These are phyloP conservation scores for Athelia psychrophila DNA, from an alignment of 1,284 basidiomycete species.

Conservation along the genomic window DNA sequence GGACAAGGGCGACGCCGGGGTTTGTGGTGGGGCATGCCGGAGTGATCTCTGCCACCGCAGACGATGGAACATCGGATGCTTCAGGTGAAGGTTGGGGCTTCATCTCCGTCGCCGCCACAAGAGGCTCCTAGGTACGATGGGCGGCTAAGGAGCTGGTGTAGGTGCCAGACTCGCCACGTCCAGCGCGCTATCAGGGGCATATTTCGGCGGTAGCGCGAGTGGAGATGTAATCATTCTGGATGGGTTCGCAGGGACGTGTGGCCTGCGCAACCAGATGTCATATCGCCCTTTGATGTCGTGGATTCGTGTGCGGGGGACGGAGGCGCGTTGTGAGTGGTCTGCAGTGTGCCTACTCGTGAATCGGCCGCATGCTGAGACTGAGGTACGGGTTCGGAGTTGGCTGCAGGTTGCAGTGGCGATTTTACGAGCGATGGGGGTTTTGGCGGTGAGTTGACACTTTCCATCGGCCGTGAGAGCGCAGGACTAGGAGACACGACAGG, in stretches of 20 bases:
- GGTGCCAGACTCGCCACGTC: conserved; percentile 46
- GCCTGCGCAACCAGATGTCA: conserved; percentile 68
- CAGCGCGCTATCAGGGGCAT: conserved; percentile 52
- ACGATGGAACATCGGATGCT: conserved; percentile 31
- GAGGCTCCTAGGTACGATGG: background rate
- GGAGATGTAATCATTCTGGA: conserved; percentile 65
- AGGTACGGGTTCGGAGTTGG: conserved; percentile 6
- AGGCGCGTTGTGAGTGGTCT: background rate
- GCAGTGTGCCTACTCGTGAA: background rate
- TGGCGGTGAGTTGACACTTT: background rate
- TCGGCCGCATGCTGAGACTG: conserved; percentile 12
- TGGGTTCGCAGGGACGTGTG: conserved; percentile 54
- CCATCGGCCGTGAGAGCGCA: background rate
- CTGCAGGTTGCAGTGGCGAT: background rate
- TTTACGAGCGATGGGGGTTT: too few relatives aligned
- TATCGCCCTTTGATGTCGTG: conserved; percentile 25
- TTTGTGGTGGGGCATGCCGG: conserved; percentile 35
- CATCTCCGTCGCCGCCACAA: background rate
- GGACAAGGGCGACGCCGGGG: conserved; percentile 57
- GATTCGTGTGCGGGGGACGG: background rate
- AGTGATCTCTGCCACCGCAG: conserved; percentile 32
- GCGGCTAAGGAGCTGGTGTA: conserved; percentile 24
- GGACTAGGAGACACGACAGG: conserved; percentile 19
- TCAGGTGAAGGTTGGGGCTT: conserved; percentile 11
- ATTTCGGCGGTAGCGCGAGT: conserved; percentile 42